phyloP scores from a whole-genome alignment of 768 basidiomycete species.

The Myochromella boudieri region DNA sequence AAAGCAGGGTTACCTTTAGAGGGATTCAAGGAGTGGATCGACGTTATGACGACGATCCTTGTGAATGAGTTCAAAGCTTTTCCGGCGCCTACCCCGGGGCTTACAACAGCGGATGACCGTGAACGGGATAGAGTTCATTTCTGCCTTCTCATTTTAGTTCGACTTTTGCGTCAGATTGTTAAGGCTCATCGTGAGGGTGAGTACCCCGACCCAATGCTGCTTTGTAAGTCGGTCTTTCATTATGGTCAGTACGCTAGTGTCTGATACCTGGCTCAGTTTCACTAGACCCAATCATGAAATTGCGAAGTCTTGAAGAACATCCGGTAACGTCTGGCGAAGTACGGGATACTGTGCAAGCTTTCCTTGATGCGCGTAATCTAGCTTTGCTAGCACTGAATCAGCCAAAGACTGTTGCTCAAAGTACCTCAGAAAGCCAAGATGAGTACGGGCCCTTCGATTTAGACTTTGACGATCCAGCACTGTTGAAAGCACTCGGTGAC shows the following conservation, averaged over 20 bases:
- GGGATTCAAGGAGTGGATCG: constrained; percentile 62
- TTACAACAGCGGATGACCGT: background rate
- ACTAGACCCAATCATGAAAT: too few relatives aligned
- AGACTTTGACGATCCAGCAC: constrained; percentile 61
- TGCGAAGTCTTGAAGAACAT: constrained; percentile 35
- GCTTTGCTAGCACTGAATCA: constrained; percentile 47
- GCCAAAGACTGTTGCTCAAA: constrained; percentile 27
- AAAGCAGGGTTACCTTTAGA: constrained; percentile 50
- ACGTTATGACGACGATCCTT: constrained; percentile 55
- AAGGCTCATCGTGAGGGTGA: constrained; percentile 14
- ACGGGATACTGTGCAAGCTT: constrained; percentile 55
- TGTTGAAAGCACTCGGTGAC: constrained; percentile 52
- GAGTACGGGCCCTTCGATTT: constrained; percentile 53
- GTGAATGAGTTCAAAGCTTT: constrained; percentile 50
- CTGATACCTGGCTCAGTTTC: background rate
- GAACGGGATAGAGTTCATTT: background rate
- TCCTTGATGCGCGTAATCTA: constrained; percentile 55
- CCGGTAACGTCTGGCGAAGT: constrained; percentile 51
- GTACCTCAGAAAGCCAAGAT: constrained; percentile 76
- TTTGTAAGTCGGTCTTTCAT: constrained; percentile 17
- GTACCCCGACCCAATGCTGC: constrained; percentile 64
- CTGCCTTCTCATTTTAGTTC: constrained; percentile 9
- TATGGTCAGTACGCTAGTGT: background rate
- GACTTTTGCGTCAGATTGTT: constrained; percentile 23
- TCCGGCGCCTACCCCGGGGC: background rate